phyloP scores from a whole-genome alignment of 352 stramenopile genomes.

The Phytophthora hibernalis region DNA sequence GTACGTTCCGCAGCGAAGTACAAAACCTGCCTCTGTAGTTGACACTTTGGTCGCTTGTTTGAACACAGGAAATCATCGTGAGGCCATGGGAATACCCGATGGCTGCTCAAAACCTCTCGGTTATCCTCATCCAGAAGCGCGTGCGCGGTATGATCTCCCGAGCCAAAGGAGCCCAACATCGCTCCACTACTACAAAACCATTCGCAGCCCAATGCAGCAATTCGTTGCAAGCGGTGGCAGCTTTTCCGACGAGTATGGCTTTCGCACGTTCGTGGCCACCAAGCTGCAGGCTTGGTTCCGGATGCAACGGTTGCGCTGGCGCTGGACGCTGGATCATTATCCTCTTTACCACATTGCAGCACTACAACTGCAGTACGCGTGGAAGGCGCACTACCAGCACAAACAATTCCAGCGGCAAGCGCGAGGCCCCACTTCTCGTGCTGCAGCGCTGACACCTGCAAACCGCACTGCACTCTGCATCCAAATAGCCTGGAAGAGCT shows the following conservation, averaged over 20 bases:
- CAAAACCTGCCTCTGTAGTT: background rate
- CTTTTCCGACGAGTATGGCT: slow-evolving; percentile 66
- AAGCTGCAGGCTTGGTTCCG: slow-evolving; percentile 77
- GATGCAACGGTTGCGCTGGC: slow-evolving; percentile 55
- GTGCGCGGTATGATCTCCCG: slow-evolving; percentile 73
- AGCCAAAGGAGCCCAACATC: slow-evolving; percentile 4
- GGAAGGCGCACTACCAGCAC: slow-evolving; percentile 64
- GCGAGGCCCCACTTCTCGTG: background rate
- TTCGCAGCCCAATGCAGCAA: slow-evolving; percentile 70
- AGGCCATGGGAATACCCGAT: slow-evolving; percentile 84
- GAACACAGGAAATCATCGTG: slow-evolving; percentile 62
- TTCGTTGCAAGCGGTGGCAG: slow-evolving; percentile 61
- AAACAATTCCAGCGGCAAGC: slow-evolving; percentile 34
- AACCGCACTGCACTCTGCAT: slow-evolving; percentile 55
- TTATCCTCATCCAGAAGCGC: slow-evolving; percentile 79
- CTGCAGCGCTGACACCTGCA: slow-evolving; percentile 38
- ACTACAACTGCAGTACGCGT: slow-evolving; percentile 83
- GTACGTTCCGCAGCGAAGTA: slow-evolving; percentile 33
- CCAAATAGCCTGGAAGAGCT: slow-evolving; percentile 76
- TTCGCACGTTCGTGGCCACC: slow-evolving; percentile 65
- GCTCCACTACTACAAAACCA: background rate
- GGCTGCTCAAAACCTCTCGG: slow-evolving; percentile 80
- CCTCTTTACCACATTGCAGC: slow-evolving; percentile 88
- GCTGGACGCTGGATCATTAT: slow-evolving; percentile 58
- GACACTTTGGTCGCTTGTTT: background rate